Evolutionary conservation across 2,329 filamentous ascomycete genomes (phyloP).

Genomic region (Alternaria sp.): DNA sequence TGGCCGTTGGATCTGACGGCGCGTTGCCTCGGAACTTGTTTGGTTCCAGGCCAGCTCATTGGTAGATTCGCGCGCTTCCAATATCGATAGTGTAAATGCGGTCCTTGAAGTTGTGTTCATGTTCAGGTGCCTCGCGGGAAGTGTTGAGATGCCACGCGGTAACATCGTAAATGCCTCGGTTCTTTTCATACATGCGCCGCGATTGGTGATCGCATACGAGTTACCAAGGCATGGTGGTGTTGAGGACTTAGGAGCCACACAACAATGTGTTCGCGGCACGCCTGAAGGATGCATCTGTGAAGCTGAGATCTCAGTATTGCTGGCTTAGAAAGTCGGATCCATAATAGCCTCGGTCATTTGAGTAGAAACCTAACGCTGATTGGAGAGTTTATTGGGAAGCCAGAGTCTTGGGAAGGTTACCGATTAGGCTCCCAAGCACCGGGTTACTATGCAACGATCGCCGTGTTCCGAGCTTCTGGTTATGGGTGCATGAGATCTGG

Average conservation of each 20-base stretch:
- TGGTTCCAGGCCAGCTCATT: slow-evolving; percentile 1
- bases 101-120: background rate
- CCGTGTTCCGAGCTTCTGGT: slow-evolving; percentile 1
- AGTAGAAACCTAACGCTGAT: background rate
- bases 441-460: slow-evolving; percentile 15
- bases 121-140: background rate
- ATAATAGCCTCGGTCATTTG: background rate
- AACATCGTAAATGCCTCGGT: slow-evolving; percentile 1
- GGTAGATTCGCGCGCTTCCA: background rate
- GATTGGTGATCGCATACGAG: background rate
- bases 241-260: background rate
- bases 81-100: background rate
- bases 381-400: background rate
- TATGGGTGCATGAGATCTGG: background rate
- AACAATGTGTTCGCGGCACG: too few relatives aligned
- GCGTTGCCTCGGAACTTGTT: slow-evolving; percentile 12
- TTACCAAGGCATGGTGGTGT: background rate
- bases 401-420: background rate
- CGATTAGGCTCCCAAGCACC: slow-evolving; percentile 17
- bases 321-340: background rate
- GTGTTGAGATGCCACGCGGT: background rate
- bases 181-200: background rate
- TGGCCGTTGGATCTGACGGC: background rate
- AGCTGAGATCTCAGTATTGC: background rate
- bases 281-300: background rate